Evolutionary conservation across 495 filamentous ascomycete species (phyloP).

Genomic region (Lasiosphaeriaceae sp.): DNA sequence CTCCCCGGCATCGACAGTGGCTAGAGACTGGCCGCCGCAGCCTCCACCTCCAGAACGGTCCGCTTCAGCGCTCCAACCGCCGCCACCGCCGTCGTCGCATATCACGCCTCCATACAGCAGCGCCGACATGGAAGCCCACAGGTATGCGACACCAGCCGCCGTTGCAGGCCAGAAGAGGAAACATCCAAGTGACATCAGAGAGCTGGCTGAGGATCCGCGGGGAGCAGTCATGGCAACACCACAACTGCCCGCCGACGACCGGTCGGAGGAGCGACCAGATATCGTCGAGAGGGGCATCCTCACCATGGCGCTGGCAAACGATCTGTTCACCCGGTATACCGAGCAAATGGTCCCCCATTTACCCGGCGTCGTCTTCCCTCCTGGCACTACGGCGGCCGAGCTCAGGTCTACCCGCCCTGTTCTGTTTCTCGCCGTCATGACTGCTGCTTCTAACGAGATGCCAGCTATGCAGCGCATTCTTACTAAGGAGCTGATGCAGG

Average conservation of each 20-base stretch:
- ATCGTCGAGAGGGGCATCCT: constrained; percentile 69
- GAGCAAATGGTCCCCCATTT: constrained; percentile 66
- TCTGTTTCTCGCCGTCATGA: constrained; percentile 77
- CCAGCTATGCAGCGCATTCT: constrained; percentile 57
- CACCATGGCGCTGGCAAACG: constrained; percentile 54
- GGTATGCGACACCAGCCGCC: constrained; percentile 20
- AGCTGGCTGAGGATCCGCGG: constrained; percentile 13
- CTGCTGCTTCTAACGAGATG: constrained; percentile 59
- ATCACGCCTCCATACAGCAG: too few species aligned
- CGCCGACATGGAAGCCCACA: neutral
- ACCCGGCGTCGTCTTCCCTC: constrained; percentile 73
- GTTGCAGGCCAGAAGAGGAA: constrained; percentile 49
- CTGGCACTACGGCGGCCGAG: constrained; percentile 59
- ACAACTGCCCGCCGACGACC: neutral
- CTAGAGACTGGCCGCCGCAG: constrained; percentile 1
- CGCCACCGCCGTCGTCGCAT: neutral
- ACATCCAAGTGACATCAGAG: constrained; percentile 27
- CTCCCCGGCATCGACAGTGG: neutral
- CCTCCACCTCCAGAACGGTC: constrained; percentile 1
- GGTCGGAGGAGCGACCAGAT: constrained; percentile 48
- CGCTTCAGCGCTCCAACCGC: neutral
- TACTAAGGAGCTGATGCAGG: constrained; percentile 65
- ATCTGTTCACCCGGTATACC: constrained; percentile 66
- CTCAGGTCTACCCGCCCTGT: constrained; percentile 69
- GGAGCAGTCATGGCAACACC: constrained; percentile 4